Base-by-base conservation (phyloP, 2,329 filamentous ascomycete species). In the Sphaerulina musiva region DNA sequence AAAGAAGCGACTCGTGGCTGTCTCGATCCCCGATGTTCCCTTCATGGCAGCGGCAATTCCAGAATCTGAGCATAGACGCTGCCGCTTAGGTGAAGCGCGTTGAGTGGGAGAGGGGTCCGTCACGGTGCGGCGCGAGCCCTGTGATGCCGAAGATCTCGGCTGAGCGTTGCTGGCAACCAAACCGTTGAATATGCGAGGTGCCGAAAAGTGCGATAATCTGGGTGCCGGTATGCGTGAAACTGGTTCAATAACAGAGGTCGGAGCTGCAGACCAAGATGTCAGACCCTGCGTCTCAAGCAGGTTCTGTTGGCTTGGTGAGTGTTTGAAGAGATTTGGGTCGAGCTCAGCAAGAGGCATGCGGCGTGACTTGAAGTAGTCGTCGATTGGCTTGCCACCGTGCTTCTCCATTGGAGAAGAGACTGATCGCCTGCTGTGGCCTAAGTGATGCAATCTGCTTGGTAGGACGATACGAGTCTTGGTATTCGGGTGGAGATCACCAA, bases 401-500 rank as follows among this genome's bases (percentile, higher is more conserved):
- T 86, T 86, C 55, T 79, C 63, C 56, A 81, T 77, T 1, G 75
- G 74, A 1, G 74, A 76, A 39, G 67, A 65, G 2, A 64, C 46
- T 5, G 49, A 45, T n/a, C 53, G 59, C 12, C 34, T 38, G 45
- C n/a, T 74, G 68, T 41, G 46, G 11, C 41, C 53, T 51, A 58
- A 52, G 36, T 59, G 51, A 49, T 66, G 59, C 53, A 62, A 62
- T 49, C 58, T 54, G 14, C 67, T 68, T 48, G 71, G 70, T 10
- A 78, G 54, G 23, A 67, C 59, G 46, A 84, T 77, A 2, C 77
- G 79, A 56, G 84, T 69, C 70, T 96, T 97, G 1, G 90, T 95
- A 61, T 92, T 93, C 1, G 93, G 93, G 68, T 97, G 86, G 44
- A 96, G 72, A 62, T 95, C 87, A 36, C 93, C 93, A 38, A 69